These are phyloP conservation scores for Corylus avellana DNA, from an alignment of 306 rosid species.

Conservation along the genomic window DNA sequence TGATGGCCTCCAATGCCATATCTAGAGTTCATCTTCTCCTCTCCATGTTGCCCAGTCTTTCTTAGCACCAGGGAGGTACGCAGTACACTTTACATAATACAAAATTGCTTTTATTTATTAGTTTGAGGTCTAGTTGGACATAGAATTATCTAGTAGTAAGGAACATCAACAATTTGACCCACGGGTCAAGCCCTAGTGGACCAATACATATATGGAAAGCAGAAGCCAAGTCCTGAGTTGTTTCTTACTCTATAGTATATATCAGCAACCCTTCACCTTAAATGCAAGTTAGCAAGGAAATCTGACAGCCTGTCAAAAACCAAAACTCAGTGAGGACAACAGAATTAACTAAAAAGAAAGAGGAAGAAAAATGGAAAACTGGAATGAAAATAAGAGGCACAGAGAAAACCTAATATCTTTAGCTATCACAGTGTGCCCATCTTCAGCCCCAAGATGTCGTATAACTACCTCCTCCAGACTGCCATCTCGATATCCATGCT, in stretches of 20 bases:
- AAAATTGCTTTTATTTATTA: neutral
- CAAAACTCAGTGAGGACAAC: slow-evolving; percentile 13
- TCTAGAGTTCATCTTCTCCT: no score
- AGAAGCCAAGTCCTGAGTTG: slow-evolving; percentile 15
- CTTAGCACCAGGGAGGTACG: neutral
- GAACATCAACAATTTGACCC: neutral
- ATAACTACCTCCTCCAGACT: slow-evolving; percentile 73
- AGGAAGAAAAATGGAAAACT: neutral
- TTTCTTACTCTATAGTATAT: slow-evolving; percentile 48
- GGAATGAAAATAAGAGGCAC: slow-evolving; percentile 2
- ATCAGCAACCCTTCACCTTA: slow-evolving; percentile 55
- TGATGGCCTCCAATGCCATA: neutral
- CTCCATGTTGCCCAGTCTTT: neutral
- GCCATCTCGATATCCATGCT: slow-evolving; percentile 93
- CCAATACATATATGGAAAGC: slow-evolving; percentile 7
- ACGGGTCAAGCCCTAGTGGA: neutral
- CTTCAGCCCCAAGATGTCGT: slow-evolving; percentile 89
- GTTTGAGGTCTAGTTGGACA: neutral
- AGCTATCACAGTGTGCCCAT: slow-evolving; percentile 82
- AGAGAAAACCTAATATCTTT: slow-evolving; percentile 69
- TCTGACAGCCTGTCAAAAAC: slow-evolving; percentile 79
- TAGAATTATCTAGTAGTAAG: neutral
- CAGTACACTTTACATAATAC: neutral
- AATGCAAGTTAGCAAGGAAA: slow-evolving; percentile 70
- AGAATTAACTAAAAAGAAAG: slow-evolving; percentile 1